Conservation (phyloP, 768 basidiomycete genomes). For the Lactarius hengduanensis region DNA sequence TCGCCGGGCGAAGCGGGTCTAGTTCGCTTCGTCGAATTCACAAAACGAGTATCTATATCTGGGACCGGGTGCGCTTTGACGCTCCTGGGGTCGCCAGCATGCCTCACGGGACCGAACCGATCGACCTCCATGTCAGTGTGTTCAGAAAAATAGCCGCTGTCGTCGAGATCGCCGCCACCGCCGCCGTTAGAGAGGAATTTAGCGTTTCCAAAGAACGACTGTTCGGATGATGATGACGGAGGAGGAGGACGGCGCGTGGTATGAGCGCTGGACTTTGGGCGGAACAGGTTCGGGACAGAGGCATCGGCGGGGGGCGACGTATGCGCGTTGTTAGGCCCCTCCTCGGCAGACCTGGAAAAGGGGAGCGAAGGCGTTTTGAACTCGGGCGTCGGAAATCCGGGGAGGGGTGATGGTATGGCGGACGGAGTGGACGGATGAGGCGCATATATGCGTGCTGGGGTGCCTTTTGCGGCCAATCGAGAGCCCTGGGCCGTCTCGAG, state of each 20-base stretch:
- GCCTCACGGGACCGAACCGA: background rate
- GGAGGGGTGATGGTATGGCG: background rate
- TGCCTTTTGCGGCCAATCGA: background rate
- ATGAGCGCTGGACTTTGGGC: constrained; percentile 4
- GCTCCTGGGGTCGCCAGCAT: background rate
- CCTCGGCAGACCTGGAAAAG: constrained; percentile 8
- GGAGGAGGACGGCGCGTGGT: no score
- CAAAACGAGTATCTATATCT: background rate
- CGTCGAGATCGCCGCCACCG: constrained; percentile 7
- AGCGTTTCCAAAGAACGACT: constrained; percentile 7
- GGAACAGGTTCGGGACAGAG: background rate
- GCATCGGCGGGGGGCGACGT: background rate
- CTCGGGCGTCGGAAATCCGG: constrained; percentile 1
- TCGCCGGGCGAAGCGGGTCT: constrained; percentile 10
- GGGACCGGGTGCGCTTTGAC: background rate
- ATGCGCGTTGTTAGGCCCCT: background rate
- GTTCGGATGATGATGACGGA: background rate
- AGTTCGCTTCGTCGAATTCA: constrained; percentile 12
- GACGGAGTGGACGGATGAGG: constrained; percentile 21
- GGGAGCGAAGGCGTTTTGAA: constrained; percentile 24
- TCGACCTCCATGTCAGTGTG: constrained; percentile 7
- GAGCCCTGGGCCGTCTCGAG: background rate
- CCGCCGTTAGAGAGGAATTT: constrained; percentile 6
- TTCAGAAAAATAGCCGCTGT: constrained; percentile 25
- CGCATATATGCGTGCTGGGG: constrained; percentile 24